Conservation (phyloP, 2,329 filamentous ascomycete species). For the Juglanconis oblonga region DNA sequence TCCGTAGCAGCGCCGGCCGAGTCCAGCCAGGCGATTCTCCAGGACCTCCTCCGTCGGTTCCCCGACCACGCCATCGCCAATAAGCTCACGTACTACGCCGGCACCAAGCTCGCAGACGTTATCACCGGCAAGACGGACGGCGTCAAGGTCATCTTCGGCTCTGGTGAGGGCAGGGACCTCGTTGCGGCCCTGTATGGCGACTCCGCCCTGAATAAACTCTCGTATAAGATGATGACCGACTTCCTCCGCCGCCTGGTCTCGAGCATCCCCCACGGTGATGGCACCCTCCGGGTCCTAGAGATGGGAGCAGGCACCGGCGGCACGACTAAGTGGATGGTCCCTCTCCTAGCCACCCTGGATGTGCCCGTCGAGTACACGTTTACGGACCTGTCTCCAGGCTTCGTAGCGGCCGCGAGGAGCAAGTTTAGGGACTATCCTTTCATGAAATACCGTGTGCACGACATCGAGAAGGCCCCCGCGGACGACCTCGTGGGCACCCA, state of each 20-base stretch:
- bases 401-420: slow-evolving; percentile 29
- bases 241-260: slow-evolving; percentile 1
- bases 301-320: slow-evolving; percentile 32
- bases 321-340: slow-evolving; percentile 28
- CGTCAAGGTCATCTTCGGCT: slow-evolving; percentile 20
- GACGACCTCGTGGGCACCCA: slow-evolving; percentile 24
- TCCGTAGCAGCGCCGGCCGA: too few relatives aligned
- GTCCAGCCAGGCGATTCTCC: too few relatives aligned
- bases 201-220: neutral
- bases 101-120: slow-evolving; percentile 17
- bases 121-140: slow-evolving; percentile 17
- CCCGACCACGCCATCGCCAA: slow-evolving; percentile 24
- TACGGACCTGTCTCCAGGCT: slow-evolving; percentile 33
- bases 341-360: slow-evolving; percentile 24
- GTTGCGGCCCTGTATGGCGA: neutral
- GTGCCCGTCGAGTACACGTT: slow-evolving; percentile 35
- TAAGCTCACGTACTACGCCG: slow-evolving; percentile 14
- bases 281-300: slow-evolving; percentile 30
- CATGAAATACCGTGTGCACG: slow-evolving; percentile 27
- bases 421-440: slow-evolving; percentile 23
- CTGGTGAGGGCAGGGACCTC: slow-evolving; percentile 2
- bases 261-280: slow-evolving; percentile 1
- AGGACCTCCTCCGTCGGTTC: too few relatives aligned
- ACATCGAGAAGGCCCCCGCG: slow-evolving; percentile 28
- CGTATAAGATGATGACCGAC: neutral